These are phyloP conservation scores for Phoenix roebelenii DNA, from an alignment of 176 grass and related monocot genomes.

Conservation along the genomic window DNA sequence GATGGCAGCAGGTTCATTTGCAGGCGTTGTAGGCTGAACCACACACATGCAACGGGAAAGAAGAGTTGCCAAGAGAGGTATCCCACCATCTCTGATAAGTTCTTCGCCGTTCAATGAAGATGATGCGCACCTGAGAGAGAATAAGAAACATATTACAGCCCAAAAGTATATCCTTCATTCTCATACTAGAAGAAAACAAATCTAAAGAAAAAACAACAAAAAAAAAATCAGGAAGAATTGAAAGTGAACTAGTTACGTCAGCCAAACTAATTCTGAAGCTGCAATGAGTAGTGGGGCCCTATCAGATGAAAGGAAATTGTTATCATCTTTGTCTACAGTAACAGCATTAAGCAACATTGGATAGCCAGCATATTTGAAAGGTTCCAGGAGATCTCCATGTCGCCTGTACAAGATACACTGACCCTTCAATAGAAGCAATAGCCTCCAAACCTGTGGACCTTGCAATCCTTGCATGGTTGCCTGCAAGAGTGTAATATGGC, in stretches of 20 bases:
- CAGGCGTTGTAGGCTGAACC: slow-evolving; percentile 82
- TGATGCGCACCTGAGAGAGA: slow-evolving; percentile 58
- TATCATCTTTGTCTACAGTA: slow-evolving; percentile 88
- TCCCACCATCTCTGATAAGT: slow-evolving; percentile 88
- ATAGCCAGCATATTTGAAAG: slow-evolving; percentile 99
- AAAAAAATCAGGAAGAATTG: background rate
- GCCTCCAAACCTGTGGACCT: slow-evolving; percentile 90
- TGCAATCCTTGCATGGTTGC: slow-evolving; percentile 98
- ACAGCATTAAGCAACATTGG: slow-evolving; percentile 95
- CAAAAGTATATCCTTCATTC: background rate
- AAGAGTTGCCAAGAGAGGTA: slow-evolving; percentile 87
- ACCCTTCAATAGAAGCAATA: slow-evolving; percentile 85
- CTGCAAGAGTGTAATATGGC: slow-evolving; percentile 30
- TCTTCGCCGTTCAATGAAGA: slow-evolving; percentile 98
- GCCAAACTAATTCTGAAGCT: slow-evolving; percentile 94
- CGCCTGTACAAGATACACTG: slow-evolving; percentile 97
- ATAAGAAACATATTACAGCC: slow-evolving; percentile 1
- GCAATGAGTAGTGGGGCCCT: slow-evolving; percentile 81
- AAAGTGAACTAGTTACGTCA: slow-evolving; percentile 56
- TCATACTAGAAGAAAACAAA: background rate
- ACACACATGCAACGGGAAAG: slow-evolving; percentile 96
- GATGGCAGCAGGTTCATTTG: slow-evolving; percentile 82
- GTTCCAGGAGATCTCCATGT: slow-evolving; percentile 86
- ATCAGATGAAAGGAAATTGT: slow-evolving; percentile 96
- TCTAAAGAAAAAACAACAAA: slow-evolving; percentile 15